A percentile compares a stretch with the other conserved stretches of the same genome.
Evolutionary conservation across 2,329 filamentous ascomycete genomes (phyloP).

Genomic region (Coniochaeta sp.): DNA sequence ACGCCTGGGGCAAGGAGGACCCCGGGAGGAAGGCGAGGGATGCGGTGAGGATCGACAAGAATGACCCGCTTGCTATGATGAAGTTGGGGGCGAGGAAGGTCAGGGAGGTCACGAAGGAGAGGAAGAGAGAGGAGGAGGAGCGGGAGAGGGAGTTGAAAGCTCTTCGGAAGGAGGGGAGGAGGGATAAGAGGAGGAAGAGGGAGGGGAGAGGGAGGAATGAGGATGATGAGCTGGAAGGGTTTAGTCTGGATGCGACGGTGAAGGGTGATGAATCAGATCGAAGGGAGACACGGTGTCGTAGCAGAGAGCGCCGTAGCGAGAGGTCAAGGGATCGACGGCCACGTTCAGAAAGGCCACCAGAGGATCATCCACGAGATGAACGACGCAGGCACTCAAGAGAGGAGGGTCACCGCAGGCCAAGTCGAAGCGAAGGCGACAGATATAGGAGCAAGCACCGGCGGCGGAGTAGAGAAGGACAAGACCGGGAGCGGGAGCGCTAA

Average conservation of each 20-base stretch:
- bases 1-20: constrained; percentile 80
- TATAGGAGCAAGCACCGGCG: background rate
- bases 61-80: constrained; percentile 81
- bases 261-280: background rate
- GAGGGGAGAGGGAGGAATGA: constrained; percentile 11
- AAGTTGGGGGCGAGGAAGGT: constrained; percentile 69
- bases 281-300: background rate
- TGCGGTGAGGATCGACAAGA: constrained; percentile 54
- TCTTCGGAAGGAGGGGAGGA: constrained; percentile 33
- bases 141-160: constrained; percentile 41
- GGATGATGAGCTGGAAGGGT: constrained; percentile 16
- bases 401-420: background rate
- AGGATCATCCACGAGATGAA: constrained; percentile 2
- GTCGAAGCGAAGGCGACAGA: background rate
- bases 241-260: constrained; percentile 18
- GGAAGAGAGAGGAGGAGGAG: constrained; percentile 42
- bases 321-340: no score
- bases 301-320: background rate
- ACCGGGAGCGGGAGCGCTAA: background rate
- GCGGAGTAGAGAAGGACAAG: background rate
- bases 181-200: constrained; percentile 24
- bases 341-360: no score
- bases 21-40: constrained; percentile 65
- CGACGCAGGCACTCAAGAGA: background rate
- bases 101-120: constrained; percentile 60